Evolutionary conservation across 1,139 yeast species (phyloP).

Genomic region (Chernovozyma sophiae-reginae): DNA sequence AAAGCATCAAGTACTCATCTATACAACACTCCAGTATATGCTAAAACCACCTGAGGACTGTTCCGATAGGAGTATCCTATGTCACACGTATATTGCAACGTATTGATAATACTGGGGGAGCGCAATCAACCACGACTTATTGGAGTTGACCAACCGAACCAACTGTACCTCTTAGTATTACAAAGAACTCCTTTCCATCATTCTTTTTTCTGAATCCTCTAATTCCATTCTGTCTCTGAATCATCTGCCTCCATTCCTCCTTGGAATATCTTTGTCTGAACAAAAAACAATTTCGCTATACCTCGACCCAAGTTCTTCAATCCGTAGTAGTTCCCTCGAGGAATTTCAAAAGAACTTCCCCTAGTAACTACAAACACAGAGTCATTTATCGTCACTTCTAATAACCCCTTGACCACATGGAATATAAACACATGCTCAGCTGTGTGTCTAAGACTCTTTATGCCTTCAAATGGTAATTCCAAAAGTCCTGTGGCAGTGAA

Average conservation of each 20-base stretch:
- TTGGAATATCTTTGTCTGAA: conserved; percentile 47
- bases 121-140: too few relatives aligned
- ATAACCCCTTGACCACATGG: conserved; percentile 65
- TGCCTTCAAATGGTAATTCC: conserved; percentile 60
- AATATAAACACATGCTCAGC: conserved; percentile 69
- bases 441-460: conserved; percentile 60
- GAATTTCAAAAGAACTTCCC: conserved; percentile 82
- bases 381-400: conserved; percentile 65
- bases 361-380: conserved; percentile 56
- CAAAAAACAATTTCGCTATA: conserved; percentile 67
- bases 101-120: too few relatives aligned
- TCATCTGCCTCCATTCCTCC: conserved; percentile 8
- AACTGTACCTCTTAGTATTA: conserved; percentile 1
- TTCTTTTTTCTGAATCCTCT: too few relatives aligned
- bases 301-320: conserved; percentile 55
- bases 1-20: too few relatives aligned
- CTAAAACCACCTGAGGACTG: too few relatives aligned
- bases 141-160: too few relatives aligned
- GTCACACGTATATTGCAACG: too few relatives aligned
- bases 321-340: conserved; percentile 70
- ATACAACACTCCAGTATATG: too few relatives aligned
- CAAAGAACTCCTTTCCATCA: too few relatives aligned
- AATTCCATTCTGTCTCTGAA: conserved; percentile 10
- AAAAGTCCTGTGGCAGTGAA: conserved; percentile 76
- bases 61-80: too few relatives aligned